phyloP scores from a whole-genome alignment of 2,329 filamentous ascomycete genomes.

The Phoma sp. region DNA sequence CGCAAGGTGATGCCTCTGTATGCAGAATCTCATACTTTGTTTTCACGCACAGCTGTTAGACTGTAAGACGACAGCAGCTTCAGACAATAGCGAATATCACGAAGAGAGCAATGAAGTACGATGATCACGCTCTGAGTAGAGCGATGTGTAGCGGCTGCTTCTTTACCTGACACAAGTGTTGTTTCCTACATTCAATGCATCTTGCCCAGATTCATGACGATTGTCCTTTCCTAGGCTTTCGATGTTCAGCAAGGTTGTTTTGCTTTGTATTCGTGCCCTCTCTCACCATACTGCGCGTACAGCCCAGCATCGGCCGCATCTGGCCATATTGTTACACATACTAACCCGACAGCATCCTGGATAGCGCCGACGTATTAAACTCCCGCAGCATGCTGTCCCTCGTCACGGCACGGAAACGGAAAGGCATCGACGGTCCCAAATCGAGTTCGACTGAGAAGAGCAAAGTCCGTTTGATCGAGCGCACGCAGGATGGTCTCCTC shows the following conservation, averaged over 20 bases:
- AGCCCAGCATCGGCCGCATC: slow-evolving; percentile 1
- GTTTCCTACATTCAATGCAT: neutral
- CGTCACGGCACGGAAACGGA: slow-evolving; percentile 39
- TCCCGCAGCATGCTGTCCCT: slow-evolving; percentile 39
- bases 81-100: too few relatives aligned
- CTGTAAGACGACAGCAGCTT: too few relatives aligned
- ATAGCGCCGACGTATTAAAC: neutral
- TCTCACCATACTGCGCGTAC: too few relatives aligned
- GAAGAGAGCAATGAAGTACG: too few relatives aligned
- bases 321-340: slow-evolving; percentile 9
- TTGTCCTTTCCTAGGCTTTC: neutral
- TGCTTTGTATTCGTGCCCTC: neutral
- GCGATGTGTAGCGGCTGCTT: too few relatives aligned
- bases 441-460: slow-evolving; percentile 33
- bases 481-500: slow-evolving; percentile 17
- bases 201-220: neutral
- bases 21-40: too few relatives aligned
- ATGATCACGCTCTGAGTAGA: too few relatives aligned
- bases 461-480: slow-evolving; percentile 44
- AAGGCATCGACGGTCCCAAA: slow-evolving; percentile 30
- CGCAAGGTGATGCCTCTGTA: too few relatives aligned
- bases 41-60: too few relatives aligned
- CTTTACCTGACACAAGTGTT: neutral
- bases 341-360: slow-evolving; percentile 7
- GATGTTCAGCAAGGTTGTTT: neutral